phyloP scores from a whole-genome alignment of 2,329 filamentous ascomycete species.

The Teratosphaeria epicoccoides region DNA sequence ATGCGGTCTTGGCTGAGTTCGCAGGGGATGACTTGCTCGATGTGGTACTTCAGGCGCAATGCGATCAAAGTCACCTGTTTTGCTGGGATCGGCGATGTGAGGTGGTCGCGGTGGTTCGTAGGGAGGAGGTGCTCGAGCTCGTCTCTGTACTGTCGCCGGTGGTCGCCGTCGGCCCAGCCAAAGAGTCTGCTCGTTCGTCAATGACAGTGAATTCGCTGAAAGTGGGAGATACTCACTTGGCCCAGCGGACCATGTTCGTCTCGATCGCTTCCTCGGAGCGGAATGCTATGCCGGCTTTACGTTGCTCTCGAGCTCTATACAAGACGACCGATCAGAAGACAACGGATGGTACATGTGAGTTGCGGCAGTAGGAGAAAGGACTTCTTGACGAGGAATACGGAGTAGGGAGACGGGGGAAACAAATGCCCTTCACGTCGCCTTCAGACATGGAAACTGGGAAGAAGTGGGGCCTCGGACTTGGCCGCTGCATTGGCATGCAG shows the following conservation, averaged over 20 bases:
- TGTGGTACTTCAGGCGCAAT: conserved; percentile 77
- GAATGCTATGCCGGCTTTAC: conserved; percentile 3
- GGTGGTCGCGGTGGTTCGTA: conserved; percentile 43
- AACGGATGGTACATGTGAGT: not conserved
- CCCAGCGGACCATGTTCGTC: conserved; percentile 12
- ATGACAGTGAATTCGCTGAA: not conserved
- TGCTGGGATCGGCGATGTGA: conserved; percentile 60
- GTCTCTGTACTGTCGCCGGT: conserved; percentile 26
- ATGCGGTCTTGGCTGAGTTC: conserved; percentile 70
- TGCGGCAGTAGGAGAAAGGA: too few species aligned
- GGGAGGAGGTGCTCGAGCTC: conserved; percentile 48
- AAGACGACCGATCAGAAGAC: not conserved
- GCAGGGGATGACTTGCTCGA: conserved; percentile 82
- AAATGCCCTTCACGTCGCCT: not conserved
- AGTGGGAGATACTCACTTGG: conserved; percentile 6
- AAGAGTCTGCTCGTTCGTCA: conserved; percentile 7
- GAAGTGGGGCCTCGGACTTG: not conserved
- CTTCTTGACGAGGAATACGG: too few species aligned
- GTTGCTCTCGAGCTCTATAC: not conserved
- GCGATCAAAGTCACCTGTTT: conserved; percentile 81
- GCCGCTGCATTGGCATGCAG: not conserved
- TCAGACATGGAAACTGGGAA: not conserved
- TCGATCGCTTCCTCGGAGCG: conserved; percentile 1
- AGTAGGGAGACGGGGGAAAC: too few species aligned
- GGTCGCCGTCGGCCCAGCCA: conserved; percentile 26